Percentiles rank a stretch among this genome's conserved stretches.
Conservation (phyloP, 257 asterid species). For the Penstemon eatonii region DNA sequence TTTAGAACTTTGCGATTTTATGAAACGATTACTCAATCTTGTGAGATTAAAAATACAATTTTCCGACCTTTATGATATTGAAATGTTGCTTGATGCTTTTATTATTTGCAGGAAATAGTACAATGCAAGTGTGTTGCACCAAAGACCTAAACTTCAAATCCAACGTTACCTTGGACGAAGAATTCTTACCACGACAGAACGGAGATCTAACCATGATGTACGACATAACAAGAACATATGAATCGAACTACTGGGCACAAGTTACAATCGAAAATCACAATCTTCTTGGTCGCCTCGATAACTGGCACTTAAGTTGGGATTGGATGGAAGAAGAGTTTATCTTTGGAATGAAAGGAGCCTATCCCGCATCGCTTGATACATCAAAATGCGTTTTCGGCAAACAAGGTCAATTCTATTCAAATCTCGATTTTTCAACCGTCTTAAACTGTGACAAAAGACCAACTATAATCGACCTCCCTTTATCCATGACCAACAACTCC, state of each 20-base stretch:
- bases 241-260: constrained; percentile 76
- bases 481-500: constrained; percentile 66
- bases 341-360: constrained; percentile 75
- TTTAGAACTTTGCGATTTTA: too few relatives aligned
- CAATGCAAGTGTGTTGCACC: constrained; percentile 75
- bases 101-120: constrained; percentile 51
- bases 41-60: too few relatives aligned
- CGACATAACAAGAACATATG: constrained; percentile 70
- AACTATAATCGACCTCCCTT: constrained; percentile 73
- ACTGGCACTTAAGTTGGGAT: constrained; percentile 93
- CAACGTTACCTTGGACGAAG: constrained; percentile 49
- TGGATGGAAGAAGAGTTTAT: constrained; percentile 98
- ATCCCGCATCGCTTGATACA: constrained; percentile 68
- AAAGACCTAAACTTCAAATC: constrained; percentile 49
- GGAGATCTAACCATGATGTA: constrained; percentile 90
- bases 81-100: neutral
- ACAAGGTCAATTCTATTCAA: constrained; percentile 59
- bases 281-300: constrained; percentile 83
- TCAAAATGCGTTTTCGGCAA: constrained; percentile 67
- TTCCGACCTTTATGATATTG: constrained; percentile 1
- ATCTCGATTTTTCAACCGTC: constrained; percentile 72
- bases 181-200: constrained; percentile 58
- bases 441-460: constrained; percentile 79
- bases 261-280: constrained; percentile 77
- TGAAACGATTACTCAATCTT: too few relatives aligned